Evolutionary conservation across 139 green algal genomes (phyloP).

Genomic region (Edaphochlamys debaryana): DNA sequence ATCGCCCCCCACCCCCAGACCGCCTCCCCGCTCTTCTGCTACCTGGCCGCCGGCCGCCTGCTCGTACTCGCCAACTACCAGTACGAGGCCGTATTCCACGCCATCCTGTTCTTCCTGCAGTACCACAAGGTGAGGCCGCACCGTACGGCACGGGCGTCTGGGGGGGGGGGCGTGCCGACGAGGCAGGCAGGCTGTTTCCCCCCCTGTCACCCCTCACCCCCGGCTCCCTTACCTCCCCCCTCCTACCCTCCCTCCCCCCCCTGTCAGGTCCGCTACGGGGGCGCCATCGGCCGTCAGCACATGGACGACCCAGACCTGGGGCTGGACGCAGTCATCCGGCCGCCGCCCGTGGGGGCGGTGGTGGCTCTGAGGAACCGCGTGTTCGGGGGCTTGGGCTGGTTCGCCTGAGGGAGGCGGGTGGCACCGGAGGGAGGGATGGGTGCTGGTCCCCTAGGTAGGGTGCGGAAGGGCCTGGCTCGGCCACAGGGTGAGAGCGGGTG

Average conservation of each 20-base stretch:
- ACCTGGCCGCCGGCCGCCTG: conserved; percentile 54
- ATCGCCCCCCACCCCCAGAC: not conserved
- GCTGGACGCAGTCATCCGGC: conserved; percentile 12
- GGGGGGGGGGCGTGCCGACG: not conserved
- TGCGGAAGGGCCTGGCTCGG: too few species aligned
- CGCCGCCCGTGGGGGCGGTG: not conserved
- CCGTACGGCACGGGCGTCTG: not conserved
- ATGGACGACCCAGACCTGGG: conserved; percentile 33
- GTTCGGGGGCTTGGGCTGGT: conserved; percentile 2
- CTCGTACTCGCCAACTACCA: conserved; percentile 49
- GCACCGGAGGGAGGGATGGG: not conserved
- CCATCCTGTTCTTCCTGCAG: conserved; percentile 63
- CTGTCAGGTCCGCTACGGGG: conserved; percentile 31
- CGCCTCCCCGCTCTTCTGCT: conserved; percentile 59
- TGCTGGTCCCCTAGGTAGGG: not conserved
- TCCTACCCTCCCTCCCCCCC: too few species aligned
- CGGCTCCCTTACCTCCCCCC: not conserved
- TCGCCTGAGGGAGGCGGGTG: not conserved
- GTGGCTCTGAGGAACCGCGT: conserved; percentile 4
- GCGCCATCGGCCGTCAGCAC: conserved; percentile 38
- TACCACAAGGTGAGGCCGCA: conserved; percentile 41
- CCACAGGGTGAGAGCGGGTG: too few species aligned
- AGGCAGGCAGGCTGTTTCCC: not conserved
- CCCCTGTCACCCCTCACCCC: too few species aligned
- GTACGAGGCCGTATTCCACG: conserved; percentile 54